These are phyloP conservation scores for Physocladia obscura DNA, from an alignment of 192 early-diverging fungal species.

Conservation along the genomic window DNA sequence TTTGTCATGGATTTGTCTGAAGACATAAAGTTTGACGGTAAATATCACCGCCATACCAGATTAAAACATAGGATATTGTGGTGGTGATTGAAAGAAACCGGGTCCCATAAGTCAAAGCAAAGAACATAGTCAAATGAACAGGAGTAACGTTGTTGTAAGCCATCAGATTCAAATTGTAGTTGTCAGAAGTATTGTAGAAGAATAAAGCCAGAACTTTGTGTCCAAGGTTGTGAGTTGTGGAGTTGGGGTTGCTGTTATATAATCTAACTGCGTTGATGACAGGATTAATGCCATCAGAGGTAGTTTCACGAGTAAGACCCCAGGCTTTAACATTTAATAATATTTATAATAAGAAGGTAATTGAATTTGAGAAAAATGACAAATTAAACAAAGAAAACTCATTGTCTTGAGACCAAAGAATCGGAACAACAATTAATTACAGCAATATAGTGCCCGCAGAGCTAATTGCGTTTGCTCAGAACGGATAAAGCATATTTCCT, in stretches of 20 bases:
- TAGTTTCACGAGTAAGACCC: not conserved
- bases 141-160: constrained; percentile 6
- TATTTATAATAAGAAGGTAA: not conserved
- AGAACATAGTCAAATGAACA: constrained; percentile 5
- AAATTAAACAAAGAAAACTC: not conserved
- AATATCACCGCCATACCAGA: constrained; percentile 54
- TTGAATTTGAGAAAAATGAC: not conserved
- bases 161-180: constrained; percentile 11
- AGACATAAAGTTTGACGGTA: constrained; percentile 5
- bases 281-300: not conserved
- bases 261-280: not conserved
- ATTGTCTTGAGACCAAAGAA: too few species aligned
- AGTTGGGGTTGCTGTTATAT: constrained; percentile 1
- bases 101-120: constrained; percentile 25
- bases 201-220: not conserved
- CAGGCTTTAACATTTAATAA: constrained; percentile 9
- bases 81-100: constrained; percentile 52
- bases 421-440: too few species aligned
- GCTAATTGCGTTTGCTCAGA: not conserved
- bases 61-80: constrained; percentile 53
- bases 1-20: not conserved
- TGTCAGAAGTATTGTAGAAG: constrained; percentile 12
- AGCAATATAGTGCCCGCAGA: too few species aligned
- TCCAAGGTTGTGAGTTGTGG: not conserved
- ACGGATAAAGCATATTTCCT: constrained; percentile 4